Percentiles rank a stretch among this genome's conserved stretches.
Evolutionary conservation across 1,284 basidiomycete species (phyloP).

Genomic region (Pyrrhoderma noxium): DNA sequence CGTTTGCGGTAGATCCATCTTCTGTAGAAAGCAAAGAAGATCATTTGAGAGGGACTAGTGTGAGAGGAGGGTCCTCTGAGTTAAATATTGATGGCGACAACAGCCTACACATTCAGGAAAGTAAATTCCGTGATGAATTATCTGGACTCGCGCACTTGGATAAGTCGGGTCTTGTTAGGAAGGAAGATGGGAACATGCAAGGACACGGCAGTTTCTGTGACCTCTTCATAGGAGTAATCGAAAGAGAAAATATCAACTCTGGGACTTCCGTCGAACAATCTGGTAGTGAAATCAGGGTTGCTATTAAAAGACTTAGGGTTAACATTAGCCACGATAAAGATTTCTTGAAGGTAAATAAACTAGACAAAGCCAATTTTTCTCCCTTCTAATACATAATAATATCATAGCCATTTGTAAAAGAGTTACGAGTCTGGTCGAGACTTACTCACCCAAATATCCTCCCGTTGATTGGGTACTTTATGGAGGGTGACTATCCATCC

Average conservation of each 20-base stretch:
- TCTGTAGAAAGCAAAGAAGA: too few relatives aligned
- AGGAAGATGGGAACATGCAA: neutral
- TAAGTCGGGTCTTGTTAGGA: slow-evolving; percentile 18
- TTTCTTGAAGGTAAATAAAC: neutral
- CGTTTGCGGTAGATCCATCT: too few relatives aligned
- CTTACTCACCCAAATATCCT: slow-evolving; percentile 15
- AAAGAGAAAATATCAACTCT: too few relatives aligned
- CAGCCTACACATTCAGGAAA: too few relatives aligned
- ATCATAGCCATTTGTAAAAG: slow-evolving; percentile 8
- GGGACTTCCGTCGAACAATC: neutral
- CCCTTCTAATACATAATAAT: too few relatives aligned
- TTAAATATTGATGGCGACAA: too few relatives aligned
- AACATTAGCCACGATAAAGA: neutral
- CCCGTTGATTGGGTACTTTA: slow-evolving; percentile 10
- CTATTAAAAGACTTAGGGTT: neutral
- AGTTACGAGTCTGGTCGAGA: slow-evolving; percentile 13
- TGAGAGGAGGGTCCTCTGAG: too few relatives aligned
- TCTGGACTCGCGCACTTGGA: neutral
- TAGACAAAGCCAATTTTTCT: too few relatives aligned
- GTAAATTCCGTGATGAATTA: too few relatives aligned
- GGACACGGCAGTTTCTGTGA: too few relatives aligned
- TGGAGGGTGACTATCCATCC: neutral
- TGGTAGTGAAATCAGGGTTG: neutral
- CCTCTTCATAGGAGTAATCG: too few relatives aligned
- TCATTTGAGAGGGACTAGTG: too few relatives aligned